A percentile compares a stretch with the other conserved stretches of the same genome.
phyloP scores from a whole-genome alignment of 805 yeast genomes.

The Pichia deserticola region DNA sequence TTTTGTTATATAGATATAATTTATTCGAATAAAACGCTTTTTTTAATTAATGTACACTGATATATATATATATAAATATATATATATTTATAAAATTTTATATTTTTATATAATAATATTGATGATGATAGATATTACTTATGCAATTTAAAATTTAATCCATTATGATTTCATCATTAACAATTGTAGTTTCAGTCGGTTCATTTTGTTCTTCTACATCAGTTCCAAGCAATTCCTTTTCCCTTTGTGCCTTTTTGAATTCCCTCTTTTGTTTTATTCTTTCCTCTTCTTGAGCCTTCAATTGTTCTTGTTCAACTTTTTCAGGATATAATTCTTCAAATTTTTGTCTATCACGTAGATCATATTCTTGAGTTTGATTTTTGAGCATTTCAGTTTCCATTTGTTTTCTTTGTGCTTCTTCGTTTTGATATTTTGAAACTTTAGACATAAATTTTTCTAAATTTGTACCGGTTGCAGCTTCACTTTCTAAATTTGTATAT shows the following conservation, averaged over 20 bases:
- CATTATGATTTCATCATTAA: neutral
- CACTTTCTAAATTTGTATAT: slow-evolving; percentile 80
- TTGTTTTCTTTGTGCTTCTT: slow-evolving; percentile 39
- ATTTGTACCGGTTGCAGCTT: slow-evolving; percentile 82
- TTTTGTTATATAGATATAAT: neutral
- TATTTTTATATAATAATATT: too few species aligned
- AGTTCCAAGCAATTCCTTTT: neutral
- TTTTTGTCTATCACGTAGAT: slow-evolving; percentile 25
- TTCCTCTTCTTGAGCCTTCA: slow-evolving; percentile 2
- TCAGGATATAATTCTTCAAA: slow-evolving; percentile 23
- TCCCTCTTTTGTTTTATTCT: slow-evolving; percentile 2
- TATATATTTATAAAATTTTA: neutral
- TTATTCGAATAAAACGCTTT: neutral
- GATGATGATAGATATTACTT: too few species aligned
- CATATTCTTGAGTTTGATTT: slow-evolving; percentile 25
- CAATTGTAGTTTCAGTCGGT: neutral
- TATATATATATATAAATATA: neutral
- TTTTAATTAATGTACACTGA: neutral
- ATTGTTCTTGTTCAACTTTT: slow-evolving; percentile 12
- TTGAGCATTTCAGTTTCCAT: slow-evolving; percentile 33
- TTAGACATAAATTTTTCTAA: slow-evolving; percentile 56
- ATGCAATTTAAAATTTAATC: neutral
- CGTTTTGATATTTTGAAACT: slow-evolving; percentile 50
- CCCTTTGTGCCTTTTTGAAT: neutral
- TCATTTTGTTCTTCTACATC: slow-evolving; percentile 1